Evolutionary conservation across 345 rosid genomes (phyloP).

Genomic region (Brassica incana): DNA sequence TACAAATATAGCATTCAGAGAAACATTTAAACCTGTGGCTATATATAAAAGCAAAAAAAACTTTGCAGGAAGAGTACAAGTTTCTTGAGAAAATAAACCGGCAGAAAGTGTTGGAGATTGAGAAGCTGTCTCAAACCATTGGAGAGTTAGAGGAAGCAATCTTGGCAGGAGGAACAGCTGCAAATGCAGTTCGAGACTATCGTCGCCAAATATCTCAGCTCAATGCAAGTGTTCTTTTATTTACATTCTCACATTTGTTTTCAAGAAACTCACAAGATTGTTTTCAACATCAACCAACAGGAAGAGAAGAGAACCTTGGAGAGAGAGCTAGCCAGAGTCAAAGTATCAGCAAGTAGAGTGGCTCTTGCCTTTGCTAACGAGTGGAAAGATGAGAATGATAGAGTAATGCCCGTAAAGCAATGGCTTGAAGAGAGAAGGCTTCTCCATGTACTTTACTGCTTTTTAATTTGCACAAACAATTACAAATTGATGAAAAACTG

Average conservation of each 20-base stretch:
- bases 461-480: background rate
- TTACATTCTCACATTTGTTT: background rate
- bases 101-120: constrained; percentile 83
- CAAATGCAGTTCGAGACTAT: constrained; percentile 75
- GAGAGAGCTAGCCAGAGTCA: constrained; percentile 88
- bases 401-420: constrained; percentile 88
- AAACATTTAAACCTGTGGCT: background rate
- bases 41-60: background rate
- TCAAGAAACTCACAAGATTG: background rate
- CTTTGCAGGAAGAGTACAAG: constrained; percentile 77
- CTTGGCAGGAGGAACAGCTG: constrained; percentile 80
- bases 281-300: constrained; percentile 40
- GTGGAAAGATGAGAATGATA: constrained; percentile 93
- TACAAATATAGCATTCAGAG: background rate
- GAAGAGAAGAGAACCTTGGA: constrained; percentile 90
- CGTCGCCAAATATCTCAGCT: constrained; percentile 72
- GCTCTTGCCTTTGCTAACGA: constrained; percentile 88
- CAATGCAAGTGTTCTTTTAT: constrained; percentile 46
- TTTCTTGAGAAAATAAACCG: constrained; percentile 92
- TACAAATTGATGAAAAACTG: background rate
- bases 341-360: constrained; percentile 76
- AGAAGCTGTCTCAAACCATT: constrained; percentile 85
- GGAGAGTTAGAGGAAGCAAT: constrained; percentile 80
- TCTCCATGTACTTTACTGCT: constrained; percentile 59
- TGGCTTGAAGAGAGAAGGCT: constrained; percentile 92